These are phyloP conservation scores for Trichoderma orchidacearum DNA, from an alignment of 495 filamentous ascomycete genomes.

Conservation along the genomic window DNA sequence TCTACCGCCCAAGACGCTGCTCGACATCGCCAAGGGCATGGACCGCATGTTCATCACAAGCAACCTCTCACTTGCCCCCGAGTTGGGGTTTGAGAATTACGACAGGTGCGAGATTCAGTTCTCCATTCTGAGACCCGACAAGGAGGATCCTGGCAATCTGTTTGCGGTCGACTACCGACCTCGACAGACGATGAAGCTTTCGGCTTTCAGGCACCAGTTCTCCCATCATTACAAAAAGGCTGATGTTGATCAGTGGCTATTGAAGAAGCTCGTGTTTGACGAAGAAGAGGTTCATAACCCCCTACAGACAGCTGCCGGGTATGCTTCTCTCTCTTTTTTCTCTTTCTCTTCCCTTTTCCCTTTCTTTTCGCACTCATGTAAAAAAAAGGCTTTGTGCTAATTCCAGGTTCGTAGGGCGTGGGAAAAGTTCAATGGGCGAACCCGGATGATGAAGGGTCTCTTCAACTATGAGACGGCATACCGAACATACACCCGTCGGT, in stretches of 20 bases:
- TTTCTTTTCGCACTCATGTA: constrained; percentile 1
- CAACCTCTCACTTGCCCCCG: constrained; percentile 18
- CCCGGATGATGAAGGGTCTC: constrained; percentile 47
- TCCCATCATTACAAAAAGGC: neutral
- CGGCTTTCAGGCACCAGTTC: constrained; percentile 18
- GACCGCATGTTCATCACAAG: constrained; percentile 38
- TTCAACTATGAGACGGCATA: constrained; percentile 42
- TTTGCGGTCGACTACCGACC: constrained; percentile 13
- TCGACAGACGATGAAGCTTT: constrained; percentile 21
- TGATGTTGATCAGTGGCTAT: constrained; percentile 25
- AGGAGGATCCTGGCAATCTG: constrained; percentile 8
- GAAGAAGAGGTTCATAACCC: constrained; percentile 29
- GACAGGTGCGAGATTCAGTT: constrained; percentile 35
- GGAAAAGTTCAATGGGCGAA: constrained; percentile 39
- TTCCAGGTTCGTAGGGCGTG: constrained; percentile 25
- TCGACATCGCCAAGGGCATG: constrained; percentile 35
- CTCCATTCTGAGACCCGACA: constrained; percentile 21
- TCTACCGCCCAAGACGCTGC: constrained; percentile 30
- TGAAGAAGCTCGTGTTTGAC: constrained; percentile 33
- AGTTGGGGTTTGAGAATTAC: constrained; percentile 13
- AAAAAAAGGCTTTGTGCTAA: neutral
- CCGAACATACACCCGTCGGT: constrained; percentile 27
- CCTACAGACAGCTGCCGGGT: constrained; percentile 25
- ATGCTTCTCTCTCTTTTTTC: neutral
- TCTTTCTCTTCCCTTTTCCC: neutral